phyloP scores from a whole-genome alignment of 805 yeast species.

The Candida chilensis region DNA sequence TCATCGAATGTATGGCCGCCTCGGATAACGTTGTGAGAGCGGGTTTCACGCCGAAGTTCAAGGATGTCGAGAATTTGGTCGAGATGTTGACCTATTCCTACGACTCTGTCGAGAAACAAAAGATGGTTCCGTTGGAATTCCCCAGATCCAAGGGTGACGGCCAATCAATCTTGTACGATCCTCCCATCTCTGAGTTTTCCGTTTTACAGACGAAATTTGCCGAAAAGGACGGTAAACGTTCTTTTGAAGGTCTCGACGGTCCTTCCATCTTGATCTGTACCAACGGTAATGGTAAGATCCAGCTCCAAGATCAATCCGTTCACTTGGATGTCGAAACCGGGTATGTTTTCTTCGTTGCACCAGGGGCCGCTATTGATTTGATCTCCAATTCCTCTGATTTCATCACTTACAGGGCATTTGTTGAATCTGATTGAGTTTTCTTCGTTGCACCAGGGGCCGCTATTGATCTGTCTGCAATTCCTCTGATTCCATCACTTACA shows the following conservation, averaged over 20 bases:
- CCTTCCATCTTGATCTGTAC: conserved; percentile 85
- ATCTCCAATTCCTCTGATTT: conserved; percentile 42
- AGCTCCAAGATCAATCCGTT: conserved; percentile 28
- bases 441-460: conserved; percentile 75
- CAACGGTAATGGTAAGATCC: conserved; percentile 62
- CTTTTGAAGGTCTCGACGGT: conserved; percentile 59
- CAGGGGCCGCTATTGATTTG: conserved; percentile 59
- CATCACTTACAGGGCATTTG: conserved; percentile 86
- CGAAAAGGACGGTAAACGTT: conserved; percentile 39
- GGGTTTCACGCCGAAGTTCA: conserved; percentile 98
- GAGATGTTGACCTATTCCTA: conserved; percentile 84
- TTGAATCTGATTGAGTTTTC: conserved; percentile 77
- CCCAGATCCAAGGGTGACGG: conserved; percentile 61
- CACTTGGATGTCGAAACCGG: conserved; percentile 56
- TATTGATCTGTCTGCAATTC: conserved; percentile 48
- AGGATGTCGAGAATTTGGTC: conserved; percentile 87
- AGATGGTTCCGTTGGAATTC: conserved; percentile 62
- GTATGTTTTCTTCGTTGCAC: conserved; percentile 77
- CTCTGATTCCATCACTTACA: conserved; percentile 64
- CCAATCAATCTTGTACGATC: conserved; percentile 66
- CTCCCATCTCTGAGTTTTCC: conserved; percentile 94
- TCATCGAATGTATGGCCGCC: conserved; percentile 99
- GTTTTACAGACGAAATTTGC: conserved; percentile 77
- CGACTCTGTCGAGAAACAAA: conserved; percentile 88
- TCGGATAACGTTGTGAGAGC: conserved; percentile 97